These are phyloP conservation scores for Penicillium paneum DNA, from an alignment of 2,329 filamentous ascomycete species.

Conservation along the genomic window DNA sequence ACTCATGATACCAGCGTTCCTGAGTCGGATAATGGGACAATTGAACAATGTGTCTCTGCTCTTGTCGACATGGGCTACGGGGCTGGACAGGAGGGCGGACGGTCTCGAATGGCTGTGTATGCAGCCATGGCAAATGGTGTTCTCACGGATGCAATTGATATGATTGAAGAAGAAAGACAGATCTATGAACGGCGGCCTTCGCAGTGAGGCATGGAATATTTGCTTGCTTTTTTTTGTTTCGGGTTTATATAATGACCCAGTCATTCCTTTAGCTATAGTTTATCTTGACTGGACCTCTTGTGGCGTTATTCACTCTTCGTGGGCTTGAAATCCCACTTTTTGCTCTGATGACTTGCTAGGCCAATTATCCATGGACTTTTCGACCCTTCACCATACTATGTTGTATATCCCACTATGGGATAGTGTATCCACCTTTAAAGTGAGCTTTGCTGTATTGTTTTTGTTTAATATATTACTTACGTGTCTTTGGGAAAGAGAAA, in stretches of 20 bases:
- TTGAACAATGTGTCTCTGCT: constrained; percentile 40
- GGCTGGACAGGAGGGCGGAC: constrained; percentile 33
- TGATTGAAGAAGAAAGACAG: constrained; percentile 50
- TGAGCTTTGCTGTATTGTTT: not conserved
- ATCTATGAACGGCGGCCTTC: constrained; percentile 35
- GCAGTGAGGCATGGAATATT: constrained; percentile 2
- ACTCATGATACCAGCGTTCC: not conserved
- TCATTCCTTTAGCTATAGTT: not conserved
- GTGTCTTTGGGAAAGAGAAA: not conserved
- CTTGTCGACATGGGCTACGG: constrained; percentile 45
- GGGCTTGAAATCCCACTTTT: not conserved
- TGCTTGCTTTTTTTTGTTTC: not conserved
- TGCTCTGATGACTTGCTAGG: not conserved
- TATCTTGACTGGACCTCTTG: not conserved
- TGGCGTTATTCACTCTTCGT: not conserved
- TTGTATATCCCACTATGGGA: not conserved
- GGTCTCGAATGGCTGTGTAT: constrained; percentile 43
- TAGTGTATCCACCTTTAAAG: not conserved
- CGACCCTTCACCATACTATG: not conserved
- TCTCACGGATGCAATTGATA: constrained; percentile 47
- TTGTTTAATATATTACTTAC: not conserved
- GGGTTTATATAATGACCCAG: not conserved
- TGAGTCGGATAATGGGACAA: constrained; percentile 6
- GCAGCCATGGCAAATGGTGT: constrained; percentile 44
- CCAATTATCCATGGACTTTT: not conserved